Evolutionary conservation across 306 rosid genomes (phyloP).

Genomic region (Lathyrus tuberosus): DNA sequence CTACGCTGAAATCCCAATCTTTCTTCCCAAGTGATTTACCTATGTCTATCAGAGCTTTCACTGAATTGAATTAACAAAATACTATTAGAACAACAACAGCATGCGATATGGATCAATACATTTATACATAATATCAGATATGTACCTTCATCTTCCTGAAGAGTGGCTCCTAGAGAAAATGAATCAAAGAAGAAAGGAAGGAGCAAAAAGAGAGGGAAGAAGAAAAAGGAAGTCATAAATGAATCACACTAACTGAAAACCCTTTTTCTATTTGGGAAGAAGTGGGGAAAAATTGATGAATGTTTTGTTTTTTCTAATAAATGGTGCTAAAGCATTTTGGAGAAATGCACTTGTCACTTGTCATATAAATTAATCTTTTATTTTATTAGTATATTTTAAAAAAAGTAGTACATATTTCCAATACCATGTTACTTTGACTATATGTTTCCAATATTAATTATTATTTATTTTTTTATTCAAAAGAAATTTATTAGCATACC

Average conservation of each 20-base stretch:
- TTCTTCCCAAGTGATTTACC: neutral
- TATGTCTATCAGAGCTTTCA: slow-evolving; percentile 37
- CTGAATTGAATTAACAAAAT: slow-evolving; percentile 9
- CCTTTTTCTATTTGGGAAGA: too few species aligned
- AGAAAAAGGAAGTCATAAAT: neutral
- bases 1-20: slow-evolving; percentile 43
- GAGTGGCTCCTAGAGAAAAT: slow-evolving; percentile 34
- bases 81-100: neutral
- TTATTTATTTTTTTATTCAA: too few species aligned
- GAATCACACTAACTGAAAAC: too few species aligned
- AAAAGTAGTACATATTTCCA: too few species aligned
- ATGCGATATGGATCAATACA: neutral
- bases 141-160: slow-evolving; percentile 46
- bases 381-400: too few species aligned
- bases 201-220: neutral
- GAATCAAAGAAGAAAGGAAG: slow-evolving; percentile 23
- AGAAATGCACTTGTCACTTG: too few species aligned
- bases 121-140: neutral
- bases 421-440: too few species aligned
- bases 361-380: too few species aligned
- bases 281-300: too few species aligned
- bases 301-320: neutral
- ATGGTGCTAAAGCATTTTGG: too few species aligned
- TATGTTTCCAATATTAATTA: too few species aligned
- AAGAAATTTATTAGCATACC: too few species aligned